Base-by-base conservation (phyloP, 2,329 filamentous ascomycete species). In the Daldinia sp. region DNA sequence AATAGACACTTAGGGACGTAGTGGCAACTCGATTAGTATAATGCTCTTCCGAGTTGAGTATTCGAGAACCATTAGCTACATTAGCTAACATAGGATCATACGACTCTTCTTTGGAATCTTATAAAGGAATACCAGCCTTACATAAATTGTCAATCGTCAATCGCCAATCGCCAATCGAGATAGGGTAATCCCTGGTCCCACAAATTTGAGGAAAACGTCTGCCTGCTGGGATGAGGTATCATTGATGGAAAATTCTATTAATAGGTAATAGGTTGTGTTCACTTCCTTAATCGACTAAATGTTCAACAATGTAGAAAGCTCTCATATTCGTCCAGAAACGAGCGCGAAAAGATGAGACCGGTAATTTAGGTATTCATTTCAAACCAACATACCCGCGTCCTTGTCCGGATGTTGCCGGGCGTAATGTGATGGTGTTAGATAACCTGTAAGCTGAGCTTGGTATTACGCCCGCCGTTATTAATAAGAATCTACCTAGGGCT, bases 201-300 rank as follows among this genome's bases (percentile, higher is more conserved):
- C 41, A 61, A 51, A 54, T 62, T 12, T 62, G 12, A 60, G 20
- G 33, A 67, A 62, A 44, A 63, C 41, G 48, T 53, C 42, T 65
- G 64, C 48, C 64, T 67, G 28, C 50, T 33, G 39, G 44, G 37
- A 39, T 20, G 18, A 54, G 39, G 30, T 28, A 33, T 9, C 18
- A 56, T 33, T 9, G 37, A 30, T 33, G 3, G 61, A 53, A 30
- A 53, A 46, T 44, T 65, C 64, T 69, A 69, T 69, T 67, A 64
- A 64, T 67, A 37, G 35, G 35, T 23, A 12, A 67, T n/a, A 50
- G 50, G 46, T 41, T 4, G 12, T 1, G 18, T 37, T n/a, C 33
- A n/a, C 18, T 39, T 39, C 20, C 1, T 1, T 4, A 7, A n/a
- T n/a, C 15, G n/a, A 13, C 33, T 18, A 2, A 33, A 33, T 18